Conservation (phyloP, 2,329 filamentous ascomycete genomes). For the Ascochyta pisi region DNA sequence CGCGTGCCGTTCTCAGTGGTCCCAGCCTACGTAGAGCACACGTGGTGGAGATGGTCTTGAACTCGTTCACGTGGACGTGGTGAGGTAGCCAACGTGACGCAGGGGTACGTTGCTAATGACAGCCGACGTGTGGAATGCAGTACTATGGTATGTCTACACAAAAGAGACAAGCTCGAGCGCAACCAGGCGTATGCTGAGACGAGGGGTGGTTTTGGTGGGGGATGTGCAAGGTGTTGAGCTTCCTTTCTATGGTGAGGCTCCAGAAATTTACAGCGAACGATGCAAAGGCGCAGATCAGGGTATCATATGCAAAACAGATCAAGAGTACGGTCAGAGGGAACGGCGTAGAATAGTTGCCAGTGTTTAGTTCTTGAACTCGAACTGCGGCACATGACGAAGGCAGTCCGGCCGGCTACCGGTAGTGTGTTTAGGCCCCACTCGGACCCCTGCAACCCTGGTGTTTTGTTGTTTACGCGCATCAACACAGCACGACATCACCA, state of each 20-base stretch:
- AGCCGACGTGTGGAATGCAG: neutral
- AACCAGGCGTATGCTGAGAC: neutral
- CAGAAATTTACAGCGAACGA: neutral
- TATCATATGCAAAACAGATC: slow-evolving; percentile 3
- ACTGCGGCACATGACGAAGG: slow-evolving; percentile 9
- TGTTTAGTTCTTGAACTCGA: neutral
- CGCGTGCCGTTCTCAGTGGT: slow-evolving; percentile 17
- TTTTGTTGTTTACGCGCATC: slow-evolving; percentile 23
- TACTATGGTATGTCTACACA: neutral
- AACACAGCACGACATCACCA: slow-evolving; percentile 25
- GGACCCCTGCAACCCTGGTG: slow-evolving; percentile 15
- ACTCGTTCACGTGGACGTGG: slow-evolving; percentile 37
- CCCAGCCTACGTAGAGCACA: neutral
- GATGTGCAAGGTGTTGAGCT: neutral
- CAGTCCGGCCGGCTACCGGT: slow-evolving; percentile 1
- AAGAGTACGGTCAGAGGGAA: neutral
- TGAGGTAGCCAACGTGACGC: neutral
- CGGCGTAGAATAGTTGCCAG: neutral
- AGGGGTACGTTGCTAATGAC: neutral
- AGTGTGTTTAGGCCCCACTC: slow-evolving; percentile 11
- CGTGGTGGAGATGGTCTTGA: slow-evolving; percentile 21
- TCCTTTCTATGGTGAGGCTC: neutral
- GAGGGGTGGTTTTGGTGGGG: slow-evolving; percentile 3
- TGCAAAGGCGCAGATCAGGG: neutral
- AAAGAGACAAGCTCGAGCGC: neutral